These are phyloP conservation scores for Mycena indigotica DNA, from an alignment of 768 basidiomycete genomes.

Conservation along the genomic window DNA sequence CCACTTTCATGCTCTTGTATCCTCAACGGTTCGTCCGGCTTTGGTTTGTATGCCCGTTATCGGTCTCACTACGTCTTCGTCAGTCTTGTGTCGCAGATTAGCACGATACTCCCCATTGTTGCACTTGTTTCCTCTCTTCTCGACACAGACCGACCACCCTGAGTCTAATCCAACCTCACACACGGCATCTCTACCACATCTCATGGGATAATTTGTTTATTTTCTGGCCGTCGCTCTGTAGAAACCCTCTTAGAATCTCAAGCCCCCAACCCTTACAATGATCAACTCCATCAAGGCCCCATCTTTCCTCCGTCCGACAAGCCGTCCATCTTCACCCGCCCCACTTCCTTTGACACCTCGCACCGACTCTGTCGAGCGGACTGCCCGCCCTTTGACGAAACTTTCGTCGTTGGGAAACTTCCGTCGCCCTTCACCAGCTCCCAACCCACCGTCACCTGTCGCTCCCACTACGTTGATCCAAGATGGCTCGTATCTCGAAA, in stretches of 20 bases:
- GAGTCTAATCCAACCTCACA: conserved; percentile 36
- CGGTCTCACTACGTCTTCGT: conserved; percentile 1
- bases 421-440: conserved; percentile 56
- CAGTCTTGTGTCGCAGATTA: conserved; percentile 51
- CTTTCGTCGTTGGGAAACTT: conserved; percentile 58
- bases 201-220: conserved; percentile 56
- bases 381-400: conserved; percentile 56
- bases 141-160: conserved; percentile 81
- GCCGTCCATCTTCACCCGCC: conserved; percentile 64
- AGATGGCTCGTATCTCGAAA: conserved; percentile 80
- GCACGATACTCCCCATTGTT: conserved; percentile 60
- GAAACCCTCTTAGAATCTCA: conserved; percentile 33
- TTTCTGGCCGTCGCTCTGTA: conserved; percentile 32
- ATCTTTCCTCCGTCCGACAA: conserved; percentile 64
- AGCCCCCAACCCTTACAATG: conserved; percentile 32
- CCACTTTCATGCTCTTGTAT: background rate
- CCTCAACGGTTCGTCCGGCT: background rate
- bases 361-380: conserved; percentile 50
- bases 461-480: conserved; percentile 56
- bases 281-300: conserved; percentile 72
- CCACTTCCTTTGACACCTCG: conserved; percentile 39
- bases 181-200: conserved; percentile 33
- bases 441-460: conserved; percentile 34
- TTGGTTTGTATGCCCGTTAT: background rate
- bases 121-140: conserved; percentile 61